Conservation (phyloP, 2,329 filamentous ascomycete species). For the Pleoardoris graminearum region DNA sequence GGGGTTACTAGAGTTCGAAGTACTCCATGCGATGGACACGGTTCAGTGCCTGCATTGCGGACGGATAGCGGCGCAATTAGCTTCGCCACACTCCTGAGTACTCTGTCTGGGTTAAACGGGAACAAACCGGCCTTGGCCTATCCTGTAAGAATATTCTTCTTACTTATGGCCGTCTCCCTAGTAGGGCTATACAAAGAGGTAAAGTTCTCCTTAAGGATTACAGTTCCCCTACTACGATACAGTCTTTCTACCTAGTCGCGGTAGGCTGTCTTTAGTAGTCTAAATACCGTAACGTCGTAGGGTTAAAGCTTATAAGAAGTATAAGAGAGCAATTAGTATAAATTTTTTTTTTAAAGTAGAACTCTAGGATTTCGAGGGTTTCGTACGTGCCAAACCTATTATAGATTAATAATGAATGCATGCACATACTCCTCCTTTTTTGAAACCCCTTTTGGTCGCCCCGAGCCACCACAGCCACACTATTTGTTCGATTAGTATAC, state of each 20-base stretch:
- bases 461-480: too few relatives aligned
- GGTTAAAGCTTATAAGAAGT: slow-evolving; percentile 2
- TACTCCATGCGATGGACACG: slow-evolving; percentile 25
- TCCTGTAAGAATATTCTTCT: slow-evolving; percentile 35
- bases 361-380: too few relatives aligned
- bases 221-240: slow-evolving; percentile 15
- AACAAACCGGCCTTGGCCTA: slow-evolving; percentile 30
- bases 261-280: slow-evolving; percentile 15
- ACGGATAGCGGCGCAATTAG: slow-evolving; percentile 21
- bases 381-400: too few relatives aligned
- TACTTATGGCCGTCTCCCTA: slow-evolving; percentile 26
- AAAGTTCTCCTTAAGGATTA: slow-evolving; percentile 19
- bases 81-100: slow-evolving; percentile 31
- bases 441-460: too few relatives aligned
- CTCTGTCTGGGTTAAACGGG: slow-evolving; percentile 36
- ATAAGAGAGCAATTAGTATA: too few relatives aligned
- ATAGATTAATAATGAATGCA: too few relatives aligned
- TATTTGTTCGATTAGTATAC: too few relatives aligned
- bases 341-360: too few relatives aligned
- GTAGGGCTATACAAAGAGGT: slow-evolving; percentile 24
- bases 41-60: slow-evolving; percentile 8
- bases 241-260: slow-evolving; percentile 17
- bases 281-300: slow-evolving; percentile 15
- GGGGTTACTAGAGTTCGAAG: slow-evolving; percentile 34
- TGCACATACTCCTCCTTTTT: too few relatives aligned